phyloP scores from a whole-genome alignment of 2,329 filamentous ascomycete genomes.

The Talaromyces sp. region DNA sequence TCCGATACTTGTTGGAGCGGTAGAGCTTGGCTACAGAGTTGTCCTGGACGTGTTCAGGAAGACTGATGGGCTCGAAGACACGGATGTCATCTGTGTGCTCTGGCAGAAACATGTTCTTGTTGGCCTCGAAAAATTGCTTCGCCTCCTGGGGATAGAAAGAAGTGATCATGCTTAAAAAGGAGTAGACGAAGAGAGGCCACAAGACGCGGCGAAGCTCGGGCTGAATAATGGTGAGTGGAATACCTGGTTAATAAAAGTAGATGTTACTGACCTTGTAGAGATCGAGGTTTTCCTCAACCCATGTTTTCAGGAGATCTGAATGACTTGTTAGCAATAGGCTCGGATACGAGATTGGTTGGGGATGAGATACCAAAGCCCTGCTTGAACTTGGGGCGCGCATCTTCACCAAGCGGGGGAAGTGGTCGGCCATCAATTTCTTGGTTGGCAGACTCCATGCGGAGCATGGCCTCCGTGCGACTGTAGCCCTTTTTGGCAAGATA shows the following conservation, averaged over 20 bases:
- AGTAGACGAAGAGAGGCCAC: slow-evolving; percentile 95
- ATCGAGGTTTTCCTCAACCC: slow-evolving; percentile 90
- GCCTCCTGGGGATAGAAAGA: slow-evolving; percentile 73
- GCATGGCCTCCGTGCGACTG: slow-evolving; percentile 85
- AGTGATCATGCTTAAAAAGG: slow-evolving; percentile 76
- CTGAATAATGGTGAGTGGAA: slow-evolving; percentile 44
- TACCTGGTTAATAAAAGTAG: not conserved
- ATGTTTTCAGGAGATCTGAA: slow-evolving; percentile 69
- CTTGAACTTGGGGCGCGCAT: slow-evolving; percentile 76
- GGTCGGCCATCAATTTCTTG: slow-evolving; percentile 80
- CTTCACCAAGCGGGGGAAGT: slow-evolving; percentile 66
- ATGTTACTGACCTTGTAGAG: slow-evolving; percentile 74
- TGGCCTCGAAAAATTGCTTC: slow-evolving; percentile 70
- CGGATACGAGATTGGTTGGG: not conserved
- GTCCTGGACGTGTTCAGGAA: slow-evolving; percentile 76
- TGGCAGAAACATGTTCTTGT: slow-evolving; percentile 71
- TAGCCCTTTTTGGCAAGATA: slow-evolving; percentile 96
- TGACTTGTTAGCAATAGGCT: slow-evolving; percentile 3
- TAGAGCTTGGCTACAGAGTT: slow-evolving; percentile 82
- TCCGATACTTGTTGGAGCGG: slow-evolving; percentile 80
- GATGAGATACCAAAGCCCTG: slow-evolving; percentile 63
- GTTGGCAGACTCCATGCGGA: slow-evolving; percentile 85
- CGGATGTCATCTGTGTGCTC: slow-evolving; percentile 81
- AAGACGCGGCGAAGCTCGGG: slow-evolving; percentile 85
- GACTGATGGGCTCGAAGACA: slow-evolving; percentile 70